Base-by-base conservation (phyloP, 1,139 yeast species). In the Zhuliangozyma parablackwelliae region DNA sequence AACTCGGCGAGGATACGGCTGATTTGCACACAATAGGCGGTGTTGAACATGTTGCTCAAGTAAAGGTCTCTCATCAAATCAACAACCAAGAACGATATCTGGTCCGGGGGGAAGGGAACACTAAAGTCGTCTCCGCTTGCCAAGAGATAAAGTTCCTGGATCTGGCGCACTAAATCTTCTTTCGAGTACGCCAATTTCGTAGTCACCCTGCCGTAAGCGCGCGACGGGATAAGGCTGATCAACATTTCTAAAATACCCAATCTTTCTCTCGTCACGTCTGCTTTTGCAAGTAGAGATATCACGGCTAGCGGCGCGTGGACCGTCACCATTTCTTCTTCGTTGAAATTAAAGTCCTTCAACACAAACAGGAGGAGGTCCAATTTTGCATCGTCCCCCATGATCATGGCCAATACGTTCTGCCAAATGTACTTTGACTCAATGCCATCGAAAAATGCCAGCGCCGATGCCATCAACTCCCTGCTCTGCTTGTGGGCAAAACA, bases 241-340 rank as follows among this genome's bases (percentile, higher is more conserved):
- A 80, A 48, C 1, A 53, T 40, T 13, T 64, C 61, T 6, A 78
- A 56, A 7, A 76, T 49, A 3, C 52, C 48, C n/a, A 65, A 48
- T 53, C 72, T 61, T 3, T 59, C 40, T 3, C 24, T 30, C 12
- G 39, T 40, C 7, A 56, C 34, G 0, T 37, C 27, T 2, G 45
- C 31, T 10, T 47, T 48, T 6, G 48, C 30, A 20, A 67, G 49
- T 5, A 76, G 45, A 1, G 76, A 64, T 13, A 87, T 47, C 1
- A 88, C 56, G 2, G 85, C 72, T 37, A 87, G 60, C 0, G 97
- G 97, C 5, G 85, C 64, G 53, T 90, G 96, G 11, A 72, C 69
- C 0, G 77, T 65, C n/a, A 81, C 61, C 83, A 87, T 86, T 46
- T 88, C 97, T 46, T 88, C 96, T 47, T 90, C 97, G 34, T 73